These are phyloP conservation scores for Suhomyces sp. DNA, from an alignment of 805 yeast species.

Conservation along the genomic window DNA sequence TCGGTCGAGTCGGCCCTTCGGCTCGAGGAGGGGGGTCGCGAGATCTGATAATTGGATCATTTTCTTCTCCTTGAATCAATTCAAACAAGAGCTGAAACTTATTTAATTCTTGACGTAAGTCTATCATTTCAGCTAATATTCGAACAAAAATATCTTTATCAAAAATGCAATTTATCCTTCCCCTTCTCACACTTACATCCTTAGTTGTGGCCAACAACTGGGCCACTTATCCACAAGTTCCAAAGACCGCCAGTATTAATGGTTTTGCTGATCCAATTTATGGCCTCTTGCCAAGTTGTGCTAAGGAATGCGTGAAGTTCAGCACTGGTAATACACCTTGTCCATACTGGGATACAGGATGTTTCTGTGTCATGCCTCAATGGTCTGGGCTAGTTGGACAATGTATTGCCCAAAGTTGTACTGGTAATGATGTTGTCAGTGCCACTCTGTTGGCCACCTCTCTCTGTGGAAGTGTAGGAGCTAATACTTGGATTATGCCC, in stretches of 20 bases:
- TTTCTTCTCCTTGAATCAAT: no score
- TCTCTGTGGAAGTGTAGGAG: constrained; percentile 42
- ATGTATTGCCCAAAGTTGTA: constrained; percentile 41
- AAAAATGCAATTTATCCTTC: constrained; percentile 1
- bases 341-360: constrained; percentile 54
- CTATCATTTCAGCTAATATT: no score
- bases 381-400: constrained; percentile 45
- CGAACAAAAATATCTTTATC: not conserved
- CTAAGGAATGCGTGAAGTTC: constrained; percentile 38
- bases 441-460: constrained; percentile 46
- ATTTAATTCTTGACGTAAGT: no score
- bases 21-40: no score
- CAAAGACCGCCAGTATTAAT: constrained; percentile 47
- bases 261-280: constrained; percentile 43
- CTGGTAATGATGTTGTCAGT: constrained; percentile 32
- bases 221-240: constrained; percentile 45
- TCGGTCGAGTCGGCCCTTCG: no score
- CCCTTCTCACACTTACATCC: not conserved
- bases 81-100: no score
- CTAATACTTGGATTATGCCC: constrained; percentile 47
- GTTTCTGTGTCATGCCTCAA: constrained; percentile 49
- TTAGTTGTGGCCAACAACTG: constrained; percentile 12
- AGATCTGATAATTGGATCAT: no score
- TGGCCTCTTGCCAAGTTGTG: constrained; percentile 31
- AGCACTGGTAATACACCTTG: constrained; percentile 46